Percentiles rank a stretch among this genome's conserved stretches.
These are phyloP conservation scores for Sindora glabra DNA, from an alignment of 306 rosid species.

Conservation along the genomic window DNA sequence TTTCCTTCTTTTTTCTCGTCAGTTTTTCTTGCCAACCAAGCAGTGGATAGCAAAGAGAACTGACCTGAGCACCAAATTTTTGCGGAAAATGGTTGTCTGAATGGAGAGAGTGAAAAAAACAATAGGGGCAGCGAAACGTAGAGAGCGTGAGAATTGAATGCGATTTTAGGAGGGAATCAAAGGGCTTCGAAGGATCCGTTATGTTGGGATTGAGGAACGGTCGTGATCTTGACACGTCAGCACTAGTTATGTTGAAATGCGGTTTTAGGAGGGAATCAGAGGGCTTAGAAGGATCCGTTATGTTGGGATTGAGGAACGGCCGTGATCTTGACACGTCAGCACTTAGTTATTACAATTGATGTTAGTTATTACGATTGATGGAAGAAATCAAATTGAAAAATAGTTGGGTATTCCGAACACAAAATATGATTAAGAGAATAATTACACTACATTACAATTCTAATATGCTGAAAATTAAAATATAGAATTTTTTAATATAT, in stretches of 20 bases:
- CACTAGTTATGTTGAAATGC: too few species aligned
- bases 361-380: too few species aligned
- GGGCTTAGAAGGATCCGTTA: constrained; percentile 26
- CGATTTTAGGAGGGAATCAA: constrained; percentile 17
- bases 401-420: too few species aligned
- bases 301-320: neutral
- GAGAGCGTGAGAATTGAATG: constrained; percentile 5
- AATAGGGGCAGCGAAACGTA: neutral
- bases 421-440: too few species aligned
- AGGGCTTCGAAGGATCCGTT: constrained; percentile 27
- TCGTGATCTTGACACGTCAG: constrained; percentile 17
- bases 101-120: neutral
- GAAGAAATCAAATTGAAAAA: too few species aligned
- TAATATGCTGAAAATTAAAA: too few species aligned
- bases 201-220: neutral
- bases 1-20: neutral
- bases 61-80: constrained; percentile 10
- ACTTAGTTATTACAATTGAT: neutral
- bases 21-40: constrained; percentile 18
- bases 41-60: neutral
- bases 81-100: neutral
- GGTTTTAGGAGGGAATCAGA: too few species aligned
- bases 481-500: too few species aligned
- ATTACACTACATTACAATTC: too few species aligned
- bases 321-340: constrained; percentile 18